Percentiles rank a stretch among this genome's conserved stretches.
These are phyloP conservation scores for Ilyonectria sp. DNA, from an alignment of 2,329 filamentous ascomycete species.

Conservation along the genomic window DNA sequence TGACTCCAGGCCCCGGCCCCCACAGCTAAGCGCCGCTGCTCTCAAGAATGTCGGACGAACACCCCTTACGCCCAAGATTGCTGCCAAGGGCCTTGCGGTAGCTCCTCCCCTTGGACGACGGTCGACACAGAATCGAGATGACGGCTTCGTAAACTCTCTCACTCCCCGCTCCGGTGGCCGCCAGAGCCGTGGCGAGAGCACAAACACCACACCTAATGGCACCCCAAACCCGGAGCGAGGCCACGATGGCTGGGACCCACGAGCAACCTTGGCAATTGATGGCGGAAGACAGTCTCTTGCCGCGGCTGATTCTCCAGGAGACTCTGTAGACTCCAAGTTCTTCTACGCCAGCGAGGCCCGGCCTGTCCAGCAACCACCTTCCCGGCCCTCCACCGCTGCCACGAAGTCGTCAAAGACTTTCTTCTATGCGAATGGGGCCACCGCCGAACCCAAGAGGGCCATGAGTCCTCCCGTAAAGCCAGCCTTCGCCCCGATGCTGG, in stretches of 20 bases:
- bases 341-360: conserved; percentile 91
- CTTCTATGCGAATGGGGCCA: conserved; percentile 69
- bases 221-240: conserved; percentile 67
- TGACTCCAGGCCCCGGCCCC: conserved; percentile 74
- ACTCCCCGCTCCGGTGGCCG: conserved; percentile 85
- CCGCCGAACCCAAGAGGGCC: conserved; percentile 56
- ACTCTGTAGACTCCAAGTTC: conserved; percentile 73
- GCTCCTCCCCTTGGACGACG: conserved; percentile 61
- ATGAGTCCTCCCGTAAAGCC: conserved; percentile 49
- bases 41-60: conserved; percentile 66
- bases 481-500: conserved; percentile 54
- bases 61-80: conserved; percentile 71
- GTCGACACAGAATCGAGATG: conserved; percentile 47
- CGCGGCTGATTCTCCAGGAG: conserved; percentile 47
- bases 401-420: conserved; percentile 65
- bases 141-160: conserved; percentile 73
- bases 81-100: conserved; percentile 58
- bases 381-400: conserved; percentile 56
- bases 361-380: conserved; percentile 55
- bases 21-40: conserved; percentile 76
- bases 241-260: conserved; percentile 60
- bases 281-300: conserved; percentile 44
- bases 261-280: conserved; percentile 53
- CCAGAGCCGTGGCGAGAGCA: conserved; percentile 79
- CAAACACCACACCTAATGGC: conserved; percentile 75